Base-by-base conservation (phyloP, 345 rosid species). In the Theobroma cacao region DNA sequence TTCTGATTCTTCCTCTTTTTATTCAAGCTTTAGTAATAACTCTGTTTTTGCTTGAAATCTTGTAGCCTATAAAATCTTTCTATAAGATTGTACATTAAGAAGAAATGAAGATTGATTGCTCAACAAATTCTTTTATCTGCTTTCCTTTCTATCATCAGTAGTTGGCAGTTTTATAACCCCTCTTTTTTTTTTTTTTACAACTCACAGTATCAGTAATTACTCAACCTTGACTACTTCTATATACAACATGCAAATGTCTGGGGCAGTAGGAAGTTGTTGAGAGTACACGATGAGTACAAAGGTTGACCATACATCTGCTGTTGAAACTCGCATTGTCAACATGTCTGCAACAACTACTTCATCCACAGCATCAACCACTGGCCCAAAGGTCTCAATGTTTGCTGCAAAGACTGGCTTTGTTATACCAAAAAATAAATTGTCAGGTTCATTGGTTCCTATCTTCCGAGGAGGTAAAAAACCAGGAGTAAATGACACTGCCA, bases 371-470 rank as follows among this genome's bases (percentile, higher is more conserved):
- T 79, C 90, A 38, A 75, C 83, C 31, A 64, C 62, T 52, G 88
- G 83, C 34, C 76, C 91, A 7, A 96, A 89, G 88, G 88, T 86
- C 77, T 90, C 98, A 31, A 87, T 88, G 82, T 96, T 94, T 77
- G 93, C 90, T 36, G 82, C 91, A 24, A 96, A 91, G 77, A 84
- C 94, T 18, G 97, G 98, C 45, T 96, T 94, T 75, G 93, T 96
- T 65, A 96, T 96, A 71, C 98, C 99, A 15, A 96, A 92, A 79
- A 96, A 94, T 80, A 96, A 94, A 60, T 82, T 94, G 45, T 91
- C 97, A 0, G 98, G 99, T 60, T 94, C 98, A 4, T 43, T 96
- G 78, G 88, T 94, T 74, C 97, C 98, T 1, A 84, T 87, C 58
- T 88, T 84, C 52, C 86, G 81, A 83, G 94, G 91, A 26, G 87